Percentiles rank a stretch among this genome's conserved stretches.
Conservation (phyloP, 2,329 filamentous ascomycete genomes). For the Cyphellophora europaea region DNA sequence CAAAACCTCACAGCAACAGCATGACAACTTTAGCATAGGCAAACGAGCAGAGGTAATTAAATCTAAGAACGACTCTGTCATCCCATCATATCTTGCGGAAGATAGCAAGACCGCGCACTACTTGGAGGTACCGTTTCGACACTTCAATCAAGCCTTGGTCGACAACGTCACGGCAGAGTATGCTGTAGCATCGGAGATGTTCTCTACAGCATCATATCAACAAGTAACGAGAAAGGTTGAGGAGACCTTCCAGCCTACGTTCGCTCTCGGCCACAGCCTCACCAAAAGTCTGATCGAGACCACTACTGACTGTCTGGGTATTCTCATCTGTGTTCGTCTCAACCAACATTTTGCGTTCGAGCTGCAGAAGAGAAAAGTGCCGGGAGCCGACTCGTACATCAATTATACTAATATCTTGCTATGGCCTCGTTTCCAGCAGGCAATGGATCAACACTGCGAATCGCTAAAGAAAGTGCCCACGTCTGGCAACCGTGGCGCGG, state of each 20-base stretch:
- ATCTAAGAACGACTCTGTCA: conserved; percentile 53
- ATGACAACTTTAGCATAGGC: conserved; percentile 85
- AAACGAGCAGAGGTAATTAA: conserved; percentile 75
- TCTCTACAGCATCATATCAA: conserved; percentile 66
- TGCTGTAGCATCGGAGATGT: conserved; percentile 84
- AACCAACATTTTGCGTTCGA: conserved; percentile 94
- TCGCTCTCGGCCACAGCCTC: conserved; percentile 68
- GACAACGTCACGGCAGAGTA: conserved; percentile 95
- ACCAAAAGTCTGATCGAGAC: conserved; percentile 68
- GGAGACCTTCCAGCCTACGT: conserved; percentile 83
- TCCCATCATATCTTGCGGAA: conserved; percentile 83
- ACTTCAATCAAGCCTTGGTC: conserved; percentile 87
- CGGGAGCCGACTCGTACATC: conserved; percentile 80
- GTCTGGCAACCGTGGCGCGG: conserved; percentile 35
- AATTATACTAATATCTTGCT: conserved; percentile 93
- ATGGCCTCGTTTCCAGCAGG: conserved; percentile 88
- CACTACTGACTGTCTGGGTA: conserved; percentile 73
- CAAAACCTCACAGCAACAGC: conserved; percentile 33
- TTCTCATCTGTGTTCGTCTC: conserved; percentile 82
- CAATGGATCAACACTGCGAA: conserved; percentile 89
- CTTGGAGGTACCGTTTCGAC: conserved; percentile 80
- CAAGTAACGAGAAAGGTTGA: conserved; percentile 74
- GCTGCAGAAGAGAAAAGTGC: conserved; percentile 81
- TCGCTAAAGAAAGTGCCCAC: conserved; percentile 58
- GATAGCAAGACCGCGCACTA: conserved; percentile 81